Conservation (phyloP, 345 rosid genomes). For the Isatis tinctoria region DNA sequence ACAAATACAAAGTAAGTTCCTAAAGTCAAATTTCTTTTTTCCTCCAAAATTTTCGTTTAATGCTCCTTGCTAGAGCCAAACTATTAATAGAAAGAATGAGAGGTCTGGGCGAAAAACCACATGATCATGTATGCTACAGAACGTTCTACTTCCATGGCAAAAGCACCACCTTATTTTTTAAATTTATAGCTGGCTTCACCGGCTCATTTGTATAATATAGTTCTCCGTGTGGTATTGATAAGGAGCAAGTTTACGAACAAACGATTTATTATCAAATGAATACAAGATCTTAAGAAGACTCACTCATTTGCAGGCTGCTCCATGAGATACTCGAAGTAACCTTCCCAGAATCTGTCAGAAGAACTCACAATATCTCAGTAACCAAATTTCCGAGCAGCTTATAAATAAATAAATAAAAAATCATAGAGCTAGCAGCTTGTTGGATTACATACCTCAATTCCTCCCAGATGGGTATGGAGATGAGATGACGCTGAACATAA, state of each 20-base stretch:
- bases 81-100: not conserved
- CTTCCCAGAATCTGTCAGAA: slow-evolving; percentile 91
- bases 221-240: not conserved
- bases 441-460: slow-evolving; percentile 58
- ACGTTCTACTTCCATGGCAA: not conserved
- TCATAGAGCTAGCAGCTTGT: not conserved
- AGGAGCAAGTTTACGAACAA: not conserved
- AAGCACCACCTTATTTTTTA: not conserved
- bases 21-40: not conserved
- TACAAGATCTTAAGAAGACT: slow-evolving; percentile 30
- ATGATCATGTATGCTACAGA: not conserved
- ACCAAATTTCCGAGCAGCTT: slow-evolving; percentile 1
- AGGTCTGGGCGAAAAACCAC: not conserved
- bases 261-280: slow-evolving; percentile 11
- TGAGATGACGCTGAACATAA: slow-evolving; percentile 89
- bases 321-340: slow-evolving; percentile 90
- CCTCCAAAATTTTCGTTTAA: not conserved
- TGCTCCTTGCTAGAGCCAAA: not conserved
- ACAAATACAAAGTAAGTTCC: slow-evolving; percentile 2
- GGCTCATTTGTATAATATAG: not conserved
- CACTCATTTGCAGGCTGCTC: slow-evolving; percentile 82
- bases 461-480: slow-evolving; percentile 94
- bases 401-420: not conserved
- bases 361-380: slow-evolving; percentile 2
- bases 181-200: not conserved